phyloP scores from a whole-genome alignment of 192 early-diverging fungal genomes.

The Coemansia sp. region DNA sequence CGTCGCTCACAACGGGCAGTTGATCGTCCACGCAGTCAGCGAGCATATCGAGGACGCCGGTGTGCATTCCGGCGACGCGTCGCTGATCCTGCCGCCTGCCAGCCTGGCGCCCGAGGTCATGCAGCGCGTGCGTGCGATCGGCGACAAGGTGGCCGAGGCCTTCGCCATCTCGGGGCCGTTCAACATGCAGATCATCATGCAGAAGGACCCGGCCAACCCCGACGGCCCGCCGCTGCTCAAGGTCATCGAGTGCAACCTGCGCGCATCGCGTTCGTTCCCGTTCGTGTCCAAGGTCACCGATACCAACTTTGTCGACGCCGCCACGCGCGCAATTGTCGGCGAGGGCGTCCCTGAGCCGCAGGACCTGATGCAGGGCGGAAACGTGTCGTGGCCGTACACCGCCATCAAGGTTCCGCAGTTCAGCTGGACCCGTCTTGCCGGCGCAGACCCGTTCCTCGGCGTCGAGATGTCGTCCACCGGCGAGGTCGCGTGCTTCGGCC shows the following conservation, averaged over 20 bases:
- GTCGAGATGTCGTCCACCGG: constrained; percentile 99
- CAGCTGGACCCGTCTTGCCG: constrained; percentile 91
- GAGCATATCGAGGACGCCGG: constrained; percentile 98
- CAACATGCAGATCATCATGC: constrained; percentile 97
- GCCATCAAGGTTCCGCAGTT: constrained; percentile 96
- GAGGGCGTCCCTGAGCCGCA: constrained; percentile 63
- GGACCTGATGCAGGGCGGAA: constrained; percentile 49
- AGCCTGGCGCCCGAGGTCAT: constrained; percentile 58
- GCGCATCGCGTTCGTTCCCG: constrained; percentile 96
- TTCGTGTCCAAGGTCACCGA: constrained; percentile 96
- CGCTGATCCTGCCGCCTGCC: constrained; percentile 81
- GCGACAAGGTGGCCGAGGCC: constrained; percentile 83
- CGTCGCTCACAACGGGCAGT: constrained; percentile 80
- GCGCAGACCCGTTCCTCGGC: constrained; percentile 95
- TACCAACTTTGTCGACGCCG: constrained; percentile 88
- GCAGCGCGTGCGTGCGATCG: constrained; percentile 71
- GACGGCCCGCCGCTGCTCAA: constrained; percentile 64
- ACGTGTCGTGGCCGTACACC: constrained; percentile 64
- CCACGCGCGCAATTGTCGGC: constrained; percentile 78
- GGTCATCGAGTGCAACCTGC: constrained; percentile 98
- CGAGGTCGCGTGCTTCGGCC: constrained; percentile 97
- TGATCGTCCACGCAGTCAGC: constrained; percentile 86
- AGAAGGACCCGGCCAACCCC: constrained; percentile 38
- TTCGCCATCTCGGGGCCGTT: constrained; percentile 94
- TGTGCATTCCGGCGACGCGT: constrained; percentile 97